Evolutionary conservation across 108 stramenopile genomes (phyloP).

Genomic region (Conticribra guillardii): DNA sequence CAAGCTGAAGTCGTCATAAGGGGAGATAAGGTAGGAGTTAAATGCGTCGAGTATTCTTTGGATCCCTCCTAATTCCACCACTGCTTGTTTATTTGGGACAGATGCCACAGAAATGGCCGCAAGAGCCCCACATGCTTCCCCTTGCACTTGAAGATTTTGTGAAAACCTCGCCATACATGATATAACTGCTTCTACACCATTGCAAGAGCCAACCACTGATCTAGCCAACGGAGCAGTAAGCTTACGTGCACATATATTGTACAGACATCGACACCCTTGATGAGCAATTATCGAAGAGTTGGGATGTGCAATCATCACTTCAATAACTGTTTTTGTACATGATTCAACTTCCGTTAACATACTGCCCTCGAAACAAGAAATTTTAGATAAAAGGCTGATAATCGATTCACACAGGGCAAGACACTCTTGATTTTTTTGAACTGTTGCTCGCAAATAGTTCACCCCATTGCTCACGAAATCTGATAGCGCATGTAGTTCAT

Average conservation of each 20-base stretch:
- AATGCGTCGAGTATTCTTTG: constrained; percentile 11
- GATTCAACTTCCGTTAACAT: neutral
- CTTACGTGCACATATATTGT: constrained; percentile 19
- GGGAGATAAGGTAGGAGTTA: neutral
- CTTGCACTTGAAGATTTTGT: constrained; percentile 11
- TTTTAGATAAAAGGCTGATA: constrained; percentile 19
- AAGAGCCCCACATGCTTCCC: constrained; percentile 31
- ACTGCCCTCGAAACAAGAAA: constrained; percentile 14
- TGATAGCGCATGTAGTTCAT: neutral
- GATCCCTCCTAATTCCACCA: constrained; percentile 21
- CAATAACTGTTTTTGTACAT: constrained; percentile 3
- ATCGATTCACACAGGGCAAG: neutral
- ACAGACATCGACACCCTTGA: constrained; percentile 24
- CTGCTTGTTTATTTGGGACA: constrained; percentile 15
- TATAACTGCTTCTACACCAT: constrained; percentile 6
- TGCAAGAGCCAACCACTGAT: constrained; percentile 1
- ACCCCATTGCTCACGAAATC: neutral
- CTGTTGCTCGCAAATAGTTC: neutral
- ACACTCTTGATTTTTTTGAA: neutral
- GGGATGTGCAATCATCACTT: constrained; percentile 12
- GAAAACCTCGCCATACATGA: constrained; percentile 18
- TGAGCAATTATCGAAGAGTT: constrained; percentile 26
- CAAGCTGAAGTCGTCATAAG: constrained; percentile 9
- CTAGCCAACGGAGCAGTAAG: neutral
- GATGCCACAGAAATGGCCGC: constrained; percentile 5